Evolutionary conservation across 306 rosid species (phyloP).

Genomic region (Pyrus betulifolia): DNA sequence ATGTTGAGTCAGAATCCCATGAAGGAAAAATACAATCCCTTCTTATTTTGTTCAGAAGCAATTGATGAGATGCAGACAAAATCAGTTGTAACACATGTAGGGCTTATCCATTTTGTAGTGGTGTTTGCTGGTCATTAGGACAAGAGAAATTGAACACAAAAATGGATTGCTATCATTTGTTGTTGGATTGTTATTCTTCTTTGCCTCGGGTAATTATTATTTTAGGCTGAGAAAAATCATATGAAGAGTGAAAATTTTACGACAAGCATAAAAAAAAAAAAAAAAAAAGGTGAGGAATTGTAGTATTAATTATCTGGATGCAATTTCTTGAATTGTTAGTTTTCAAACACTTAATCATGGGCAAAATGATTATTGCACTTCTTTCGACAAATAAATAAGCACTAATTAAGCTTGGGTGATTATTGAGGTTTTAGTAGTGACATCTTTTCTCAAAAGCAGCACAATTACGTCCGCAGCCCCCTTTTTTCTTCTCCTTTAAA

Average conservation of each 20-base stretch:
- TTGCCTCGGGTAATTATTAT: neutral
- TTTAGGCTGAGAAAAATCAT: neutral
- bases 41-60: neutral
- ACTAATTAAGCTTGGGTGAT: neutral
- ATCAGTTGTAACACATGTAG: neutral
- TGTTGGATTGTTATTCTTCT: neutral
- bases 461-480: constrained; percentile 23
- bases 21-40: neutral
- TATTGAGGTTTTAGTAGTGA: neutral
- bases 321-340: neutral
- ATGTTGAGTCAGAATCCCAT: constrained; percentile 17
- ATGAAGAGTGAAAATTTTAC: neutral
- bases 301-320: neutral
- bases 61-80: neutral
- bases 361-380: constrained; percentile 1
- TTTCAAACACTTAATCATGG: constrained; percentile 16
- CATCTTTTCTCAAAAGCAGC: neutral
- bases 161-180: neutral
- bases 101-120: neutral
- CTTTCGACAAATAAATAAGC: constrained; percentile 5
- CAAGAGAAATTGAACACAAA: neutral
- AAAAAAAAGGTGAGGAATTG: neutral
- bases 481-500: neutral
- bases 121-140: neutral
- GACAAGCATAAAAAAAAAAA: neutral